phyloP scores from a whole-genome alignment of 192 early-diverging fungal species.

The Dissophora globulifera region DNA sequence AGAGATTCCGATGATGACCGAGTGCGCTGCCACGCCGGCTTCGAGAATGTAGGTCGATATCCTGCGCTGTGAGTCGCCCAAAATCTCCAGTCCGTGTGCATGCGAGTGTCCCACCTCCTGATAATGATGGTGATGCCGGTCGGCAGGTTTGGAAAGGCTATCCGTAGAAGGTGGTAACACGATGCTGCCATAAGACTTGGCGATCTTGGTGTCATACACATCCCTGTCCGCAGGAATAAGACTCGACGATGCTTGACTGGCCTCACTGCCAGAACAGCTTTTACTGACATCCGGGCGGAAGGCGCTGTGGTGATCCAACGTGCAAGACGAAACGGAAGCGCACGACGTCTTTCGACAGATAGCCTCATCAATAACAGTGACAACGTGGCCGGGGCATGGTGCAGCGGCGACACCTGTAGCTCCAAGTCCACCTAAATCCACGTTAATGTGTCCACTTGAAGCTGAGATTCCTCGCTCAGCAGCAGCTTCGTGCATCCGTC shows the following conservation, averaged over 20 bases:
- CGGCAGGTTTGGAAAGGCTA: too few relatives aligned
- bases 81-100: conserved; percentile 6
- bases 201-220: not conserved
- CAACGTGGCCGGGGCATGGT: conserved; percentile 16
- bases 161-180: too few relatives aligned
- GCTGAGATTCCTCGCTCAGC: not conserved
- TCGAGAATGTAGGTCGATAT: conserved; percentile 72
- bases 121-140: conserved; percentile 3
- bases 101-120: conserved; percentile 8
- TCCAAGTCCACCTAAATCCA: conserved; percentile 24
- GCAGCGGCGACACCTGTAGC: conserved; percentile 19
- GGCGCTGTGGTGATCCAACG: not conserved
- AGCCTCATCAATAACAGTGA: conserved; percentile 2
- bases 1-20: conserved; percentile 77
- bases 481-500: not conserved
- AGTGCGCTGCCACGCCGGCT: conserved; percentile 74
- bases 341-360: conserved; percentile 2
- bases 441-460: not conserved
- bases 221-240: not conserved
- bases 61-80: conserved; percentile 3
- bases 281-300: not conserved
- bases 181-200: conserved; percentile 8
- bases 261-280: too few relatives aligned
- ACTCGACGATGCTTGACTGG: not conserved
- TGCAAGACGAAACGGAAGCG: conserved; percentile 10